phyloP scores from a whole-genome alignment of 2,329 filamentous ascomycete species.

The Pyricularia pennisetigena region DNA sequence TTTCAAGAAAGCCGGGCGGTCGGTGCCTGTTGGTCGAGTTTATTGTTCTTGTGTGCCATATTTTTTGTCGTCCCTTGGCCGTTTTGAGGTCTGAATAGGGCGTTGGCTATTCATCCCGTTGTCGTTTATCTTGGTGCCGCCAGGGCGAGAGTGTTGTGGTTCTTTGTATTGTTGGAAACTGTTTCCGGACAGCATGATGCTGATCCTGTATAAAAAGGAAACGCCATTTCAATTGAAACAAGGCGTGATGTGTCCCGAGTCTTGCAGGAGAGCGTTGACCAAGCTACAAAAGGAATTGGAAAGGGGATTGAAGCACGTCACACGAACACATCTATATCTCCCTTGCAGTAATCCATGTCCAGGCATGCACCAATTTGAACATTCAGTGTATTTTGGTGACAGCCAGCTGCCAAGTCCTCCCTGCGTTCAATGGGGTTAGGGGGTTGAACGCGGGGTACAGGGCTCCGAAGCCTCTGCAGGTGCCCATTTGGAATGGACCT shows the following conservation, averaged over 20 bases:
- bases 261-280: background rate
- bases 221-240: background rate
- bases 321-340: background rate
- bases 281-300: background rate
- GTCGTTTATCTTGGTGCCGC: background rate
- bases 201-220: background rate
- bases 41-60: background rate
- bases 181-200: background rate
- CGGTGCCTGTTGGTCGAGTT: background rate
- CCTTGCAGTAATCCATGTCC: background rate
- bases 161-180: background rate
- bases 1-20: no score
- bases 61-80: background rate
- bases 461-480: no score
- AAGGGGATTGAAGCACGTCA: background rate
- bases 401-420: no score
- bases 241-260: background rate
- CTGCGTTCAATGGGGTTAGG: background rate
- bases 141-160: background rate
- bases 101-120: background rate
- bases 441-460: background rate
- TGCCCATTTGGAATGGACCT: no score
- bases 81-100: background rate
- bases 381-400: background rate
- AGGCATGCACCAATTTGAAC: background rate